Evolutionary conservation across 1,284 basidiomycete species (phyloP).

Genomic region (Entoloma clypeatum): DNA sequence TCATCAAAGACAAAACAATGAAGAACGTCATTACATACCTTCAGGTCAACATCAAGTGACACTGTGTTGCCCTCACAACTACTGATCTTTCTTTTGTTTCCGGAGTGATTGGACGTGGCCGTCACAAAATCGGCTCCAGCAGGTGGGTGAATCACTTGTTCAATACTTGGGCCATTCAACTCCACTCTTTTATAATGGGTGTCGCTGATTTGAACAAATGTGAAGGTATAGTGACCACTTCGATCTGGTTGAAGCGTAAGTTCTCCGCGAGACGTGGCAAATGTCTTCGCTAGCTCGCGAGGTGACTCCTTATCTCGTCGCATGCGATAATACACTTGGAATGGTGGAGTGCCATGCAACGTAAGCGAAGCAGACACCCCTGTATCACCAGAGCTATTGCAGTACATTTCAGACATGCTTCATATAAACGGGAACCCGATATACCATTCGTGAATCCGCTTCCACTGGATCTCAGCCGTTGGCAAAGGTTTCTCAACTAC

Average conservation of each 20-base stretch:
- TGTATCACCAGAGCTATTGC: conserved; percentile 83
- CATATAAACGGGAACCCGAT: conserved; percentile 3
- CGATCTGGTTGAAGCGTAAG: conserved; percentile 84
- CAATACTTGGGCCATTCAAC: conserved; percentile 69
- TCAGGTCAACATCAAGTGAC: conserved; percentile 73
- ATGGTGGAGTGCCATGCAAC: conserved; percentile 88
- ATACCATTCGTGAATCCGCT: conserved; percentile 88
- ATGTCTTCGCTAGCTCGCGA: conserved; percentile 56
- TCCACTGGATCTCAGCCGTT: conserved; percentile 82
- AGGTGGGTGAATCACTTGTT: conserved; percentile 85
- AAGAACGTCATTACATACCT: conserved; percentile 41
- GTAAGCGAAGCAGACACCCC: conserved; percentile 87
- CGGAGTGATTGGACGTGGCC: conserved; percentile 29
- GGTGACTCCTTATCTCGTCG: conserved; percentile 67
- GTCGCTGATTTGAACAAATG: conserved; percentile 80
- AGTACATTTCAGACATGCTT: conserved; percentile 6
- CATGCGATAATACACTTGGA: conserved; percentile 76
- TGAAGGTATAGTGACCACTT: conserved; percentile 88
- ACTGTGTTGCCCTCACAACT: conserved; percentile 76
- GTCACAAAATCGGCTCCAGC: conserved; percentile 74
- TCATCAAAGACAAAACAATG: conserved; percentile 1
- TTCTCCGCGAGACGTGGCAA: conserved; percentile 75
- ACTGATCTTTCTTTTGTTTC: conserved; percentile 52
- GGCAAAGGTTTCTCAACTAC: conserved; percentile 76
- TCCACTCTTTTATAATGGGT: conserved; percentile 77